Evolutionary conservation across 108 stramenopile species (phyloP).

Genomic region (Skeletonema menzelii): DNA sequence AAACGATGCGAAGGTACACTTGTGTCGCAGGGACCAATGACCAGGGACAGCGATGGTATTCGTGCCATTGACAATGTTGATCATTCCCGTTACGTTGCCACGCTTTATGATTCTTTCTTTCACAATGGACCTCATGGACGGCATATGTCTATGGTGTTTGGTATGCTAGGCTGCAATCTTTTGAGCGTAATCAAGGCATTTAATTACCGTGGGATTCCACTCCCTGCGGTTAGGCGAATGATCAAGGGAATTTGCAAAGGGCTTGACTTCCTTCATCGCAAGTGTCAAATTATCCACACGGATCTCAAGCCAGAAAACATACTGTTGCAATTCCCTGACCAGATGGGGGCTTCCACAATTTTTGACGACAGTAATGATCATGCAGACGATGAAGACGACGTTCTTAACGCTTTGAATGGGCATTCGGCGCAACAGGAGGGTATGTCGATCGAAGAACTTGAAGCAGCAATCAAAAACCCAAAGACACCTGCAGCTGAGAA

Average conservation of each 20-base stretch:
- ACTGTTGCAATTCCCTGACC: slow-evolving; percentile 58
- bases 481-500: slow-evolving; percentile 58
- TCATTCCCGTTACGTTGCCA: slow-evolving; percentile 80
- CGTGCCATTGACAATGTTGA: slow-evolving; percentile 60
- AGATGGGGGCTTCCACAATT: slow-evolving; percentile 37
- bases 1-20: slow-evolving; percentile 55
- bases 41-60: slow-evolving; percentile 40
- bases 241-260: slow-evolving; percentile 88
- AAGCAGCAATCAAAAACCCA: slow-evolving; percentile 52
- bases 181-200: slow-evolving; percentile 94
- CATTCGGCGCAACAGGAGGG: slow-evolving; percentile 22
- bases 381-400: slow-evolving; percentile 71
- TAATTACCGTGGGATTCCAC: slow-evolving; percentile 94
- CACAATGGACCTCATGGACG: slow-evolving; percentile 95
- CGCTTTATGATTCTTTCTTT: slow-evolving; percentile 93
- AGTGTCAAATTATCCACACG: slow-evolving; percentile 97
- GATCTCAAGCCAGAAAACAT: slow-evolving; percentile 99
- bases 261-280: slow-evolving; percentile 92
- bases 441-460: slow-evolving; percentile 66
- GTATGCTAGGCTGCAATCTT: slow-evolving; percentile 95
- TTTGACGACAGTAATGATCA: slow-evolving; percentile 55
- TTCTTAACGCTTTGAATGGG: slow-evolving; percentile 46
- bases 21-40: slow-evolving; percentile 48
- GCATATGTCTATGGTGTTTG: slow-evolving; percentile 99
- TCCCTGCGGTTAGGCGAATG: slow-evolving; percentile 90